A percentile compares a stretch with the other conserved stretches of the same genome.
Conservation (phyloP, 1,139 yeast genomes). For the Blastobotrys persicus region DNA sequence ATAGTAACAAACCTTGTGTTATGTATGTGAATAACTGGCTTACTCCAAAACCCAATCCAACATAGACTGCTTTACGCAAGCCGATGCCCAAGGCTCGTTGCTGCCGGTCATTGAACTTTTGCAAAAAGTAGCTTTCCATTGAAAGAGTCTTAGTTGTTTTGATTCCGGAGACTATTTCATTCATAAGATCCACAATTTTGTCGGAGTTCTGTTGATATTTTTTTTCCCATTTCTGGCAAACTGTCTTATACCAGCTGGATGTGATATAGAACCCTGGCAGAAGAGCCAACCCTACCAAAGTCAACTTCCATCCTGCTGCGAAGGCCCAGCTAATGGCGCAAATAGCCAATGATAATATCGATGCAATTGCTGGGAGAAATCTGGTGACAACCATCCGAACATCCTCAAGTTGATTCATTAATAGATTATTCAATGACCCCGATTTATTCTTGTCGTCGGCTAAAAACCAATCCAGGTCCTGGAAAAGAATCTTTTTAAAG, state of each 20-base stretch:
- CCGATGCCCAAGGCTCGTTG: conserved; percentile 20
- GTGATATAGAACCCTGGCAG: conserved; percentile 58
- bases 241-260: conserved; percentile 51
- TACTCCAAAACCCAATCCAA: conserved; percentile 61
- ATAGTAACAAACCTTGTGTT: conserved; percentile 69
- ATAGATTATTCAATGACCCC: conserved; percentile 60
- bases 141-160: conserved; percentile 61
- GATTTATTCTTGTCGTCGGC: conserved; percentile 26
- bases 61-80: conserved; percentile 31
- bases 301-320: conserved; percentile 78
- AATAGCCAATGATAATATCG: conserved; percentile 49
- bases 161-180: conserved; percentile 59
- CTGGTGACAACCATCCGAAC: conserved; percentile 61
- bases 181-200: conserved; percentile 50
- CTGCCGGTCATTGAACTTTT: conserved; percentile 40
- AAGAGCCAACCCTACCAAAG: conserved; percentile 75
- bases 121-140: conserved; percentile 48
- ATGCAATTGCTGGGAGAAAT: conserved; percentile 48
- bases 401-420: conserved; percentile 81
- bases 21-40: conserved; percentile 53
- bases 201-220: conserved; percentile 57
- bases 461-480: conserved; percentile 56
- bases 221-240: conserved; percentile 56
- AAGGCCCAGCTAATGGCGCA: conserved; percentile 78
- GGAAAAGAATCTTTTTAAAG: conserved; percentile 50